Evolutionary conservation across 495 filamentous ascomycete species (phyloP).

Genomic region (Sordaria brevicollis): DNA sequence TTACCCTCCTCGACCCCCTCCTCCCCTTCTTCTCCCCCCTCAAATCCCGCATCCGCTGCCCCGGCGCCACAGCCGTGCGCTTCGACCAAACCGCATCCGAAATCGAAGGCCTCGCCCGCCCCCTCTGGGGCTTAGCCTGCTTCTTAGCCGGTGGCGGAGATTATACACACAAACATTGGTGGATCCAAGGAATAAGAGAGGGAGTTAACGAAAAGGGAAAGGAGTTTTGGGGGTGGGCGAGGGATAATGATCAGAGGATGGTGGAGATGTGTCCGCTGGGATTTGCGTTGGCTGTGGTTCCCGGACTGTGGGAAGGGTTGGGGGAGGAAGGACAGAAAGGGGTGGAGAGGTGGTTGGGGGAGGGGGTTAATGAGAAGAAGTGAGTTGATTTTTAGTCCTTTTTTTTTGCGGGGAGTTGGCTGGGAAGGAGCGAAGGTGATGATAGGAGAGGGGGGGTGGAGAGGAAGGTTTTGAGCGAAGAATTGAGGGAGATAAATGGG

Average conservation of each 20-base stretch:
- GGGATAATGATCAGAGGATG: conserved; percentile 73
- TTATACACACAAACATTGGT: conserved; percentile 52
- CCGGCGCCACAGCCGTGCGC: conserved; percentile 54
- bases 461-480: no score
- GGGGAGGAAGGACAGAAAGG: conserved; percentile 40
- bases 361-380: conserved; percentile 64
- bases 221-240: conserved; percentile 65
- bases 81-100: conserved; percentile 70
- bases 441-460: neutral
- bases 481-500: neutral
- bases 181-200: conserved; percentile 54
- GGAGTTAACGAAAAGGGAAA: conserved; percentile 55
- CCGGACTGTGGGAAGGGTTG: conserved; percentile 58
- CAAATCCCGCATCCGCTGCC: conserved; percentile 46
- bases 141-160: conserved; percentile 54
- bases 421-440: neutral
- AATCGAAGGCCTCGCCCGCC: conserved; percentile 65
- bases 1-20: conserved; percentile 51
- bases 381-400: conserved; percentile 10
- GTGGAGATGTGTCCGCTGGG: conserved; percentile 71
- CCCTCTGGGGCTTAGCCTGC: conserved; percentile 63
- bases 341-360: conserved; percentile 56
- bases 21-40: conserved; percentile 52
- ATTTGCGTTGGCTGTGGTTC: conserved; percentile 53
- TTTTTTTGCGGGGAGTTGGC: neutral